A percentile compares a stretch with the other conserved stretches of the same genome.
Conservation (phyloP, 2,329 filamentous ascomycete genomes). For the Fusarium luffae region DNA sequence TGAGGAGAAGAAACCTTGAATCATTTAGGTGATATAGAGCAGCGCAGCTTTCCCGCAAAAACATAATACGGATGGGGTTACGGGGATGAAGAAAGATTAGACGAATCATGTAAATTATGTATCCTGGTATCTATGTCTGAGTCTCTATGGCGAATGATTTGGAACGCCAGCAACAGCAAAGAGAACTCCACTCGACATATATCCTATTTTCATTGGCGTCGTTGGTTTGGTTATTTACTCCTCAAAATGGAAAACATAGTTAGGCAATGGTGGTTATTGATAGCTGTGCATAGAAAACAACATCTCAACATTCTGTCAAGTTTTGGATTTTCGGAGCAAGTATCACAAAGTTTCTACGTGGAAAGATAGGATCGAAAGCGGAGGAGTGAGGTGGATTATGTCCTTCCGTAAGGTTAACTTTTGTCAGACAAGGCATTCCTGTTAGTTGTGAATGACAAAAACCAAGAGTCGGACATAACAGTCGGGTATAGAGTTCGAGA, state of each 20-base stretch:
- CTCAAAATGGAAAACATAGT: slow-evolving; percentile 23
- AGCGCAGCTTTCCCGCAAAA: slow-evolving; percentile 14
- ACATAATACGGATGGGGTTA: slow-evolving; percentile 34
- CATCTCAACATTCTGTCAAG: slow-evolving; percentile 1
- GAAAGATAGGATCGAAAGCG: background rate
- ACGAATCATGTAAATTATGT: slow-evolving; percentile 47
- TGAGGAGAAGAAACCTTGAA: slow-evolving; percentile 39
- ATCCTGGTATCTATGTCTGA: slow-evolving; percentile 43
- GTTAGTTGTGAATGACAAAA: background rate
- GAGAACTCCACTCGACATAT: slow-evolving; percentile 45
- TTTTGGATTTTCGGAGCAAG: background rate
- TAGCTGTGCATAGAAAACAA: slow-evolving; percentile 31
- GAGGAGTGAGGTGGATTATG: background rate
- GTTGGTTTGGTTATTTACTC: slow-evolving; percentile 35
- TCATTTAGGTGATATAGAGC: slow-evolving; percentile 1
- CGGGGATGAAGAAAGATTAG: slow-evolving; percentile 32
- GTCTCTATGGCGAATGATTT: slow-evolving; percentile 37
- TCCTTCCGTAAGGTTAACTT: no score
- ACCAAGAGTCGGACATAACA: background rate
- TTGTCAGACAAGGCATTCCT: no score
- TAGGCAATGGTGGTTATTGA: slow-evolving; percentile 1
- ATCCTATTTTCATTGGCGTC: slow-evolving; percentile 39
- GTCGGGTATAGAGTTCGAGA: background rate
- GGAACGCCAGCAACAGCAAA: slow-evolving; percentile 28
- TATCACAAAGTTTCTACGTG: background rate